Conservation (phyloP, 2,329 filamentous ascomycete genomes). For the Aspergillus ochraceus region DNA sequence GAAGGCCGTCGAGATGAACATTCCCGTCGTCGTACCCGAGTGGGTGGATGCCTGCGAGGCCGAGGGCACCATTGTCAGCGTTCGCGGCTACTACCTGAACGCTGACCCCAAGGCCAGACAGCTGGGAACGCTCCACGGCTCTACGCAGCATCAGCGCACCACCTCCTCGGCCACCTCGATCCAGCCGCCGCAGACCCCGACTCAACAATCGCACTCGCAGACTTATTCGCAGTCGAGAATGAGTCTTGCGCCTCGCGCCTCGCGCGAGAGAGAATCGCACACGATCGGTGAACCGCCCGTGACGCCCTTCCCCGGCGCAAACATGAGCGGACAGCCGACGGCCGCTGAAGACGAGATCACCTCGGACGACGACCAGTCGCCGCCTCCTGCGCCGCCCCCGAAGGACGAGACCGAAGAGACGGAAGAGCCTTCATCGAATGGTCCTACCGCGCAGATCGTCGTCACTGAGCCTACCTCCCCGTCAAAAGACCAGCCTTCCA, state of each 20-base stretch:
- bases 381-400: slow-evolving; percentile 28
- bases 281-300: slow-evolving; percentile 27
- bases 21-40: slow-evolving; percentile 92
- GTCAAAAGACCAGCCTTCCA: background rate
- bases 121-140: slow-evolving; percentile 38
- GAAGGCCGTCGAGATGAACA: slow-evolving; percentile 96
- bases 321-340: slow-evolving; percentile 28
- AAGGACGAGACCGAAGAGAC: slow-evolving; percentile 19
- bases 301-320: slow-evolving; percentile 36
- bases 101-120: slow-evolving; percentile 68
- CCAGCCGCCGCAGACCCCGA: slow-evolving; percentile 19
- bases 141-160: slow-evolving; percentile 35
- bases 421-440: slow-evolving; percentile 19
- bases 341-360: slow-evolving; percentile 27
- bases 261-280: slow-evolving; percentile 21
- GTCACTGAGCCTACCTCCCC: background rate
- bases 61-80: slow-evolving; percentile 87
- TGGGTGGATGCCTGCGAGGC: slow-evolving; percentile 97
- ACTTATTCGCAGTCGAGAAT: slow-evolving; percentile 19
- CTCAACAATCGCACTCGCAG: slow-evolving; percentile 7
- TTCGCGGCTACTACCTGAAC: slow-evolving; percentile 94
- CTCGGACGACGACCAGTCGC: slow-evolving; percentile 27
- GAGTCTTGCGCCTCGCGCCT: slow-evolving; percentile 24
- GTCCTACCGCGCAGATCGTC: slow-evolving; percentile 12
- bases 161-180: slow-evolving; percentile 30